These are phyloP conservation scores for Kodamaea jinghongensis DNA, from an alignment of 805 yeast species.

Conservation along the genomic window DNA sequence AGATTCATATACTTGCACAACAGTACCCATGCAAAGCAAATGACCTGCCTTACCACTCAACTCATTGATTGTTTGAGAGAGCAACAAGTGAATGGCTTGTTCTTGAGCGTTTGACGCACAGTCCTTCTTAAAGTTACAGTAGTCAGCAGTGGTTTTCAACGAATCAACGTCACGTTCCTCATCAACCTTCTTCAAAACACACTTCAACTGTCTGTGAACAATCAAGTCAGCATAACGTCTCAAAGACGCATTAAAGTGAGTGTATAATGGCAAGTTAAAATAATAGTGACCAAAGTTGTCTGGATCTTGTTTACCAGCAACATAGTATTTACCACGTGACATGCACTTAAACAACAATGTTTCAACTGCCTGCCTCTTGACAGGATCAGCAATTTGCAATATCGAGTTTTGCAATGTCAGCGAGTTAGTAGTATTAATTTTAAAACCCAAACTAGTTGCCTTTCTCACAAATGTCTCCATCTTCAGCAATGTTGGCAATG, in stretches of 20 bases:
- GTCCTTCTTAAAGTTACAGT: conserved; percentile 93
- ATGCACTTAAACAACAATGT: conserved; percentile 77
- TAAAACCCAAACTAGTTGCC: conserved; percentile 61
- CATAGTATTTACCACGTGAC: conserved; percentile 80
- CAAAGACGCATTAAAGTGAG: conserved; percentile 92
- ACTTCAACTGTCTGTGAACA: conserved; percentile 88
- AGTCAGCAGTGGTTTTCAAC: conserved; percentile 79
- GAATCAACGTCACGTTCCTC: conserved; percentile 57
- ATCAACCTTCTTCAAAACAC: conserved; percentile 45
- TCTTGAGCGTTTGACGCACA: conserved; percentile 92
- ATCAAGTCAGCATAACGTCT: conserved; percentile 89
- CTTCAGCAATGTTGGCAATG: conserved; percentile 77
- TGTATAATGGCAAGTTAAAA: conserved; percentile 78
- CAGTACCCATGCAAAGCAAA: conserved; percentile 78
- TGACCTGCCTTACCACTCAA: conserved; percentile 75
- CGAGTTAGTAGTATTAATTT: conserved; percentile 71
- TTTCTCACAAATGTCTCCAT: conserved; percentile 75
- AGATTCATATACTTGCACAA: conserved; percentile 90
- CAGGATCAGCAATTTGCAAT: conserved; percentile 57
- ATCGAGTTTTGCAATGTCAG: conserved; percentile 72
- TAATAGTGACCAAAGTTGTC: conserved; percentile 77
- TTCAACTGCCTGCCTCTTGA: conserved; percentile 70
- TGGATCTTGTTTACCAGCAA: conserved; percentile 84
- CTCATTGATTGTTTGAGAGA: conserved; percentile 80
- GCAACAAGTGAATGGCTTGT: conserved; percentile 83